Evolutionary conservation across 805 yeast genomes (phyloP), one percentile per base, ranked within the genome.

Genomic region (Alloascoidea africana): DNA sequence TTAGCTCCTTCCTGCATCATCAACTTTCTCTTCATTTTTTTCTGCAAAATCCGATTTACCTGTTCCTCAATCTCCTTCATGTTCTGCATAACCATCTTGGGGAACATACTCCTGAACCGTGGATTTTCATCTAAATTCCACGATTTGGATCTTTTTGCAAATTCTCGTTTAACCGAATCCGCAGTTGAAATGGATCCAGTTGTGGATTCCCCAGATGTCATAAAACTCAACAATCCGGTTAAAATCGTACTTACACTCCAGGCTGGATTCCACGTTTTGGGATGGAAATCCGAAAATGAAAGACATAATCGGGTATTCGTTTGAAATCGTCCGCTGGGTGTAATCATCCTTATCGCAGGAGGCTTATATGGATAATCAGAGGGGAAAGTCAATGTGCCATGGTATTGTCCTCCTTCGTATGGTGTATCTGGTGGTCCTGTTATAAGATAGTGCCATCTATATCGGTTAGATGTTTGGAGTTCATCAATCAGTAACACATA

Each of bases 401-500:
- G 95, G 52, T 81, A 86, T 53, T 84, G 91, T 0, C 96, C 96
- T 16, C 71, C 73, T 39, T 68, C 79, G 55, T 80, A 89, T 2
- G 93, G 93, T 1, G 96, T 82, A 30, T 76, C 77, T 11, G 91
- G 86, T 3, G 96, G 96, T 1, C 97, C 97, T 0, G 85, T 77
- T 37, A 89, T 79, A 19, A 87, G 70, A 53, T 84, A 89, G 56
- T 86, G 96, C 95, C 96, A 87, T 53, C 48, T 45, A 16, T 27
- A 4, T 6, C 16, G 15, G 18, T 11, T n/a, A 18, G 11, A 8
- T 16, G 19, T 34, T 34, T 5, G 18, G 14, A 34, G 38, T 18
- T 32, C 33, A 16, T 13, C n/a, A 38, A 14, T 14, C 6, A 19
- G 13, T 17, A 16, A 37, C 16, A 37, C 6, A 18, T 16, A 19